Evolutionary conservation across 169 alveolate genomes (phyloP).

Genomic region (Plasmodium malariae): DNA sequence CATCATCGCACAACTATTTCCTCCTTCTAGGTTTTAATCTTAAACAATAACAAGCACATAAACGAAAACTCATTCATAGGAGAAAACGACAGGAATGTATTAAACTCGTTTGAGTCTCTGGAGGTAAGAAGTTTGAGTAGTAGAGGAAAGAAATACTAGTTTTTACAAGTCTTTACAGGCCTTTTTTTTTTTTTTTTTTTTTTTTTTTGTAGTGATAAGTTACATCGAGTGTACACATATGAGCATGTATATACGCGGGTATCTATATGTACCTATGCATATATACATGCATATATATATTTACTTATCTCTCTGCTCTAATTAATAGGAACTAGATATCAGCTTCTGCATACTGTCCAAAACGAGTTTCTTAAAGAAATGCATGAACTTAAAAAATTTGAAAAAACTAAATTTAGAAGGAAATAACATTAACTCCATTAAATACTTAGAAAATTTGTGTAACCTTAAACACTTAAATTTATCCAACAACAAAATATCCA

Average conservation of each 20-base stretch:
- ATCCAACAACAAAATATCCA: constrained; percentile 67
- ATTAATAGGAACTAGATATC: constrained; percentile 38
- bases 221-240: too few relatives aligned
- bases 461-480: constrained; percentile 24
- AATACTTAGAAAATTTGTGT: constrained; percentile 4
- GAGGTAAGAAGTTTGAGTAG: constrained; percentile 22
- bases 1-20: too few relatives aligned
- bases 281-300: too few relatives aligned
- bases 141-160: neutral
- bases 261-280: neutral
- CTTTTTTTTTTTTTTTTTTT: too few relatives aligned
- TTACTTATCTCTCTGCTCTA: neutral
- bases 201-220: too few relatives aligned
- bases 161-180: too few relatives aligned
- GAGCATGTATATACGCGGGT: too few relatives aligned
- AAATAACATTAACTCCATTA: constrained; percentile 44
- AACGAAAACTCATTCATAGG: constrained; percentile 58
- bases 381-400: constrained; percentile 25
- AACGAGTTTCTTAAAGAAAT: constrained; percentile 38
- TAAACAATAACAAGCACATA: constrained; percentile 72
- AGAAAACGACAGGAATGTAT: neutral
- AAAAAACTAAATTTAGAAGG: constrained; percentile 54
- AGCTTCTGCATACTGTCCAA: constrained; percentile 36
- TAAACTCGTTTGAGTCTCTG: constrained; percentile 28
- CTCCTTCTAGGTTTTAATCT: constrained; percentile 23